Base-by-base conservation (phyloP, 768 basidiomycete species). In the Coprinopsis cinerea region DNA sequence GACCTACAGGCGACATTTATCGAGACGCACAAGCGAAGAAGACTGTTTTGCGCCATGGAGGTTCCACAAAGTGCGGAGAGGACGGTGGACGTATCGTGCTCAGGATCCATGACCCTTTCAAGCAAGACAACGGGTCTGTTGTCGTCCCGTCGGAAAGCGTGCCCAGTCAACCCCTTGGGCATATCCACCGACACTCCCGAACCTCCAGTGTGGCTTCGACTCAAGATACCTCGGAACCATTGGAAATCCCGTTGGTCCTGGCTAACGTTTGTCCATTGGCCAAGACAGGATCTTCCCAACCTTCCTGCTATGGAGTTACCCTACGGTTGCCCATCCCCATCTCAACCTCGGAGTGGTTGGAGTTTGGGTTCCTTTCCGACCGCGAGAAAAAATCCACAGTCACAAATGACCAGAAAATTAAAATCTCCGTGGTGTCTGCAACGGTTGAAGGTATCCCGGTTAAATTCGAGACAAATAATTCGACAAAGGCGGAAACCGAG, bases 301-400 rank as follows among this genome's bases (percentile, higher is more conserved):
- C 75, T 10, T 63, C 68, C 30, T 71, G 72, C 28, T 85, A 88
- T 55, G 82, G 77, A 17, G 84, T 88, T 41, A 74, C 77, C 22
- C 55, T 85, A 17, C 64, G 55, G 47, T 62, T 88, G 22, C 76
- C 78, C 36, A 76, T 78, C 7, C 84, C 83, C 17, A 64, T 71
- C 13, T 74, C 81, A 27, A 78, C 78, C 48, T 76, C 78, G n/a
- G 84, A 83, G 44, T 85, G 79, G 81, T 68, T 90, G 17, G 86
- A 88, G 61, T 88, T 90, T 57, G 86, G 85, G 23, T 68, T 90
- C 44, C 81, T 80, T 1, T 68, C 76, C 47, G 64, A 64, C n/a
- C 54, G 54, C 35, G 47, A 55, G 24, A 57, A 59, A 22, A 32
- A 60, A 44, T 52, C 63, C 22, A 47, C 53, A 11, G 47, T 44